Evolutionary conservation across 768 basidiomycete genomes (phyloP).

Genomic region (Lepiota venenata): DNA sequence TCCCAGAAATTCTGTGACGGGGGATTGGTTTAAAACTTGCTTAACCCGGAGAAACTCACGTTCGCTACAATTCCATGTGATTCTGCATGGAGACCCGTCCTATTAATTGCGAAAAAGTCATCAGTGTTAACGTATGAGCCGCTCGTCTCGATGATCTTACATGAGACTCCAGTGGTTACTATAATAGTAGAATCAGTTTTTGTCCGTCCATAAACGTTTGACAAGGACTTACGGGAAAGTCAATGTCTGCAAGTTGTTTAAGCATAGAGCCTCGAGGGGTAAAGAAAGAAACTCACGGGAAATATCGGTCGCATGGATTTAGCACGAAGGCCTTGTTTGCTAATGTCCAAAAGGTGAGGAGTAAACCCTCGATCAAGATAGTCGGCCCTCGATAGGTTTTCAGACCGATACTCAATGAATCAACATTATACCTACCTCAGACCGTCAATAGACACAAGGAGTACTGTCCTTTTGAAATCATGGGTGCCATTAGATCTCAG

Average conservation of each 20-base stretch:
- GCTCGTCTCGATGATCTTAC: conserved; percentile 34
- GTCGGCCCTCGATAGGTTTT: conserved; percentile 54
- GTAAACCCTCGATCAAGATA: conserved; percentile 86
- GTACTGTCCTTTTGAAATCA: conserved; percentile 73
- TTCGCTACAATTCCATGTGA: conserved; percentile 92
- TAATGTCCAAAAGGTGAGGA: conserved; percentile 77
- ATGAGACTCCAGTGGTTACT: conserved; percentile 92
- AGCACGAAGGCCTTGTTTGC: conserved; percentile 80
- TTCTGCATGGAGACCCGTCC: conserved; percentile 88
- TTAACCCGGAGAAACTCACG: conserved; percentile 34
- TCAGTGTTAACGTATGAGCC: not conserved
- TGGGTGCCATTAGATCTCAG: conserved; percentile 80
- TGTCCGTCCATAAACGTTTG: not conserved
- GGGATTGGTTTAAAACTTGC: not conserved
- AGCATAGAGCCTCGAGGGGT: conserved; percentile 4
- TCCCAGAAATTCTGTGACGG: conserved; percentile 79
- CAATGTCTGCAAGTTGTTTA: conserved; percentile 52
- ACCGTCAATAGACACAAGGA: conserved; percentile 87
- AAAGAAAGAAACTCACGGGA: conserved; percentile 45
- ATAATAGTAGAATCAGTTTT: not conserved
- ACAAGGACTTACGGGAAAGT: conserved; percentile 77
- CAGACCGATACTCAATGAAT: not conserved
- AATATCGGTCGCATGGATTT: conserved; percentile 88
- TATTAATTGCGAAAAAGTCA: conserved; percentile 23
- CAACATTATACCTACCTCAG: conserved; percentile 48